phyloP scores from a whole-genome alignment of 257 asterid genomes.

The Solanum chiquidenum region DNA sequence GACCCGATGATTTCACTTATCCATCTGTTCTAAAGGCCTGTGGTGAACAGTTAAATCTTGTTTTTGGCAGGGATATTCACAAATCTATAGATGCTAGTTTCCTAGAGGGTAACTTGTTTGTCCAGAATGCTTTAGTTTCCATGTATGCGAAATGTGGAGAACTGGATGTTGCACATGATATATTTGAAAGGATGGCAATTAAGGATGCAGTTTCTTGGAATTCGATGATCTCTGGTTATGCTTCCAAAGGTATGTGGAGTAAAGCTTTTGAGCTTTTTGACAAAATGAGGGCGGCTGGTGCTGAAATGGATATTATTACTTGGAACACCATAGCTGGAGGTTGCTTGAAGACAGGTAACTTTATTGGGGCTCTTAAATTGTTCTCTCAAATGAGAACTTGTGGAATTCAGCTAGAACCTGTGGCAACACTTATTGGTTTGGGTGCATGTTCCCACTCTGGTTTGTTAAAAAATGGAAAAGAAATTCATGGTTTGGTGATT shows the following conservation, averaged over 20 bases:
- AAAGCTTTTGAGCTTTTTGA: conserved; percentile 63
- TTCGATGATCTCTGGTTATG: conserved; percentile 66
- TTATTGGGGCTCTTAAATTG: conserved; percentile 42
- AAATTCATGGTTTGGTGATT: conserved; percentile 64
- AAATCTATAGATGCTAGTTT: conserved; percentile 33
- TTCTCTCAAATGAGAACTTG: conserved; percentile 41
- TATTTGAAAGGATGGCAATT: conserved; percentile 48
- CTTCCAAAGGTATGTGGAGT: conserved; percentile 55
- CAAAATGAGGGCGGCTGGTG: conserved; percentile 38
- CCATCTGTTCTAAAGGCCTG: conserved; percentile 86
- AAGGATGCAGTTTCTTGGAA: conserved; percentile 81
- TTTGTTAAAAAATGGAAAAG: conserved; percentile 47
- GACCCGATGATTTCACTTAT: conserved; percentile 62
- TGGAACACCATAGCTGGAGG: conserved; percentile 86
- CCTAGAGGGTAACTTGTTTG: conserved; percentile 43
- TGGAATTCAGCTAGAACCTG: conserved; percentile 42
- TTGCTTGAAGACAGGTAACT: conserved; percentile 48
- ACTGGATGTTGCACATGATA: conserved; percentile 38
- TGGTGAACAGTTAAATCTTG: conserved; percentile 52
- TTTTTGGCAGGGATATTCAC: conserved; percentile 54
- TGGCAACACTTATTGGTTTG: conserved; percentile 60
- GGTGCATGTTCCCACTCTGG: conserved; percentile 70
- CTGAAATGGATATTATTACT: conserved; percentile 29
- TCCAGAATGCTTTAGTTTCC: conserved; percentile 76
- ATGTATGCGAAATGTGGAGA: conserved; percentile 82